Evolutionary conservation across 2,329 filamentous ascomycete genomes (phyloP).

Genomic region (Phyllosticta paracitricarpa): DNA sequence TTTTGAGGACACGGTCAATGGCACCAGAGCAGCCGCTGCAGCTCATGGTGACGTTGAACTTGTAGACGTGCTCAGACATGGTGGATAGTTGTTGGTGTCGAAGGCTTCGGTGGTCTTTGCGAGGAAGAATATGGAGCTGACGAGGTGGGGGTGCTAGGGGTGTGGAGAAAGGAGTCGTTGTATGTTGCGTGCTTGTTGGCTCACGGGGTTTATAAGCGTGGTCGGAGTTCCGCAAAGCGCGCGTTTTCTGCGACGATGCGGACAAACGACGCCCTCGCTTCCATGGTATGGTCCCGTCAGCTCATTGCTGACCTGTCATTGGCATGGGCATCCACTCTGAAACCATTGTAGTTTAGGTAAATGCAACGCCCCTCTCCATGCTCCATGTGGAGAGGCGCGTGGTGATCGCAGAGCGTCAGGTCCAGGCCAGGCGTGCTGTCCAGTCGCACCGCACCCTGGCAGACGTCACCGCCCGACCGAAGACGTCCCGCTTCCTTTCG

Average conservation of each 20-base stretch:
- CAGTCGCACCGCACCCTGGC: not conserved
- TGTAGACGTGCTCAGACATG: constrained; percentile 79
- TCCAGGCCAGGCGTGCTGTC: not conserved
- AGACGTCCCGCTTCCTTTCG: not conserved
- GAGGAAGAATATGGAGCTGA: not conserved
- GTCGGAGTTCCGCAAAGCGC: not conserved
- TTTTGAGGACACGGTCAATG: constrained; percentile 83
- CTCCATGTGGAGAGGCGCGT: not conserved
- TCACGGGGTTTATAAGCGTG: not conserved
- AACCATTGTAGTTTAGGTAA: not conserved
- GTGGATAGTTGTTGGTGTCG: constrained; percentile 17
- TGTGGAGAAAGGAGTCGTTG: not conserved
- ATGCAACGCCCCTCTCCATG: not conserved
- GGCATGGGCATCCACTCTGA: not conserved
- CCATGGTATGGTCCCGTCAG: not conserved
- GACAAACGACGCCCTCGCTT: not conserved
- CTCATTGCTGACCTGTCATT: not conserved
- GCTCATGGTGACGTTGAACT: constrained; percentile 89
- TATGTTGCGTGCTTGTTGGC: not conserved
- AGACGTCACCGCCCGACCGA: not conserved
- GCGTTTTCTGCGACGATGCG: not conserved
- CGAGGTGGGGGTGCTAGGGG: not conserved
- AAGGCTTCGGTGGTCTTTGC: not conserved
- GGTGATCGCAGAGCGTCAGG: not conserved
- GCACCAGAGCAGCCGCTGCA: constrained; percentile 87